Evolutionary conservation across 768 basidiomycete species (phyloP), one percentile per base, ranked within the genome.

Genomic region (Harrya chromipes): DNA sequence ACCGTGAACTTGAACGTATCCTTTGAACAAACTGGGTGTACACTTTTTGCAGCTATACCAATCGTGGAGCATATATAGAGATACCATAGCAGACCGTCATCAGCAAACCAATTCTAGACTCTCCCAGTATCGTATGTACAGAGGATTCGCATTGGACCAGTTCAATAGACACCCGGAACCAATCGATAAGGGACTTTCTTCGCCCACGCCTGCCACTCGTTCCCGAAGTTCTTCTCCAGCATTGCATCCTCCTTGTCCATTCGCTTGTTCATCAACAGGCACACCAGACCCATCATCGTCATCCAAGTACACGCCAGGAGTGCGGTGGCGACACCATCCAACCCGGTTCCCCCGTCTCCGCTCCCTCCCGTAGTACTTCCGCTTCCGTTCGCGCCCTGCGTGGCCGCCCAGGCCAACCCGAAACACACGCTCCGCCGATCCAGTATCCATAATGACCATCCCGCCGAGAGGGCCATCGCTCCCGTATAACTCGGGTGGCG

Each of bases 401-500:
- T 14, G 6, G 16, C 16, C 16, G 17, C 9, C 46, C 9, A 14
- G 13, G 2, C 17, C 42, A 50, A 33, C 20, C 48, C 46, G 12
- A 35, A 38, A 17, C 46, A 44, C 16, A 37, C 42, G 3, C 23
- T 45, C 3, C 21, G 23, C 6, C n/a, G 44, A 20, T 56, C 55
- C 16, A 60, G 24, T 10, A 50, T 9, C 13, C 49, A 55, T 1
- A 58, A 8, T 0, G 50, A 0, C 31, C 35, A 33, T 0, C 64
- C 63, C 0, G 50, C 0, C 6, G 11, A 16, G n/a, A 53, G 16
- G 7, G 4, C 16, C 0, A 44, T 0, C 0, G 1, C 6, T 3
- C 47, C 67, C 1, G 56, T 57, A 36, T 70, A 69, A 17, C 59
- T 60, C 6, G 69, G 69, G 50, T 70, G 69, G 1, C 69, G 61